Evolutionary conservation across 495 filamentous ascomycete genomes (phyloP).

Genomic region (Talaromyces wortmannii): DNA sequence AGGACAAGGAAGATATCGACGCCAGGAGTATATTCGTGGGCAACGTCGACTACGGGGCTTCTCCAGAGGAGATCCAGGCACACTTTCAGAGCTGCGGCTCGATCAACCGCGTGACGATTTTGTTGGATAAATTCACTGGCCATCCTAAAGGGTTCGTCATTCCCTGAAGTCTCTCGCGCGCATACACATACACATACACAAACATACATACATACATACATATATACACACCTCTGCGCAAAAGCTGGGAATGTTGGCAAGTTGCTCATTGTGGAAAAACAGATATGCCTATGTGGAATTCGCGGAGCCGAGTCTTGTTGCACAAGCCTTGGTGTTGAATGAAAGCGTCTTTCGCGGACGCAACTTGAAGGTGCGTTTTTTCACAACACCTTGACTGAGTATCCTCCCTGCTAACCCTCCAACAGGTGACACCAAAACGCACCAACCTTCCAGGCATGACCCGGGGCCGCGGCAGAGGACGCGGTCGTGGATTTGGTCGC

Average conservation of each 20-base stretch:
- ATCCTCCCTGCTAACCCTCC: constrained; percentile 5
- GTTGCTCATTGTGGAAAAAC: constrained; percentile 35
- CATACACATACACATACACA: neutral
- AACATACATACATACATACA: neutral
- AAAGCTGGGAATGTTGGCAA: constrained; percentile 24
- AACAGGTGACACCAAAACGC: constrained; percentile 86
- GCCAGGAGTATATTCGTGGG: constrained; percentile 95
- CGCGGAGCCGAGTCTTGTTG: constrained; percentile 86
- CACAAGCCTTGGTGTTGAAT: constrained; percentile 89
- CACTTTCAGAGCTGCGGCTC: constrained; percentile 97
- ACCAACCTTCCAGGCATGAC: constrained; percentile 96
- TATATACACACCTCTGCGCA: too few relatives aligned
- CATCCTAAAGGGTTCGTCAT: constrained; percentile 90
- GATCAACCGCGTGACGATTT: constrained; percentile 96
- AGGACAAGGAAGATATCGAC: constrained; percentile 95
- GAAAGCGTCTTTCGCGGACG: constrained; percentile 94
- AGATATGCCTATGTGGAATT: constrained; percentile 99
- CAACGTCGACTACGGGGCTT: constrained; percentile 97
- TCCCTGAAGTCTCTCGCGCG: constrained; percentile 10
- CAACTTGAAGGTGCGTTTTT: constrained; percentile 74
- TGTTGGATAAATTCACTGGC: constrained; percentile 96
- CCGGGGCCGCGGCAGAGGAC: constrained; percentile 68
- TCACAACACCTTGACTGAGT: neutral
- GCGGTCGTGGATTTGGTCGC: constrained; percentile 54
- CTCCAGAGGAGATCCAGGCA: constrained; percentile 96